phyloP scores from a whole-genome alignment of 371 early-diverging fungal species.

The Mortierella sp. region DNA sequence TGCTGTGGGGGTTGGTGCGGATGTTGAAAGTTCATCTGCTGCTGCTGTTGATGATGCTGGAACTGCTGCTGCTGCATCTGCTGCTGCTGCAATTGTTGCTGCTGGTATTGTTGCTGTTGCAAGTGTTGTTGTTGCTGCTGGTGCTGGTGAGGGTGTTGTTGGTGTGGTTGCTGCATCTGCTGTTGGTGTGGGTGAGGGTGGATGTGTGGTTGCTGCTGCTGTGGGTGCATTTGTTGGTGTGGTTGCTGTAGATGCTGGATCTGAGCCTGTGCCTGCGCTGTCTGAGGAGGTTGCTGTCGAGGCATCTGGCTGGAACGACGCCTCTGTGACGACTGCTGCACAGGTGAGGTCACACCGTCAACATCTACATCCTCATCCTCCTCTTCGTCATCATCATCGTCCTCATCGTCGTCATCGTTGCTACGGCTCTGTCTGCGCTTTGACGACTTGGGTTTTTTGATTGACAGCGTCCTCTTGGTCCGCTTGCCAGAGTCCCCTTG shows the following conservation, averaged over 20 bases:
- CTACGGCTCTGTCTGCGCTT: conserved; percentile 34
- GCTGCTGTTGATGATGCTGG: background rate
- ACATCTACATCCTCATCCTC: conserved; percentile 50
- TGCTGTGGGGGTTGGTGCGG: conserved; percentile 19
- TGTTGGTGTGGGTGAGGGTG: conserved; percentile 13
- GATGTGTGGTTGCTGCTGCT: conserved; percentile 10
- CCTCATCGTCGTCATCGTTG: conserved; percentile 23
- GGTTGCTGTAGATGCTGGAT: conserved; percentile 17
- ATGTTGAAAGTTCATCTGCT: conserved; percentile 12
- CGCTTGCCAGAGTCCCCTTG: conserved; percentile 29
- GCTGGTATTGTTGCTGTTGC: conserved; percentile 16
- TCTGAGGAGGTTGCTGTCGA: conserved; percentile 25
- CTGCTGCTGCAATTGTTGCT: conserved; percentile 7
- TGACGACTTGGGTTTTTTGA: conserved; percentile 30
- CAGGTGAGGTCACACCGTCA: conserved; percentile 43
- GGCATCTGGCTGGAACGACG: conserved; percentile 42
- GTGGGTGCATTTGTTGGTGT: conserved; percentile 9
- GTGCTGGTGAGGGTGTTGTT: conserved; percentile 10
- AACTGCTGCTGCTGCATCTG: conserved; percentile 6
- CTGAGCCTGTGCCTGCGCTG: background rate
- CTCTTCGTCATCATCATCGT: conserved; percentile 47
- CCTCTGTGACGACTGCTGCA: conserved; percentile 30
- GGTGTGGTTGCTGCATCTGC: conserved; percentile 5
- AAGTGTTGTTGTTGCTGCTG: conserved; percentile 5
- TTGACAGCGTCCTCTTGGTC: conserved; percentile 30